Conservation (phyloP, 75 land plant genomes). For the Pinus taeda region DNA sequence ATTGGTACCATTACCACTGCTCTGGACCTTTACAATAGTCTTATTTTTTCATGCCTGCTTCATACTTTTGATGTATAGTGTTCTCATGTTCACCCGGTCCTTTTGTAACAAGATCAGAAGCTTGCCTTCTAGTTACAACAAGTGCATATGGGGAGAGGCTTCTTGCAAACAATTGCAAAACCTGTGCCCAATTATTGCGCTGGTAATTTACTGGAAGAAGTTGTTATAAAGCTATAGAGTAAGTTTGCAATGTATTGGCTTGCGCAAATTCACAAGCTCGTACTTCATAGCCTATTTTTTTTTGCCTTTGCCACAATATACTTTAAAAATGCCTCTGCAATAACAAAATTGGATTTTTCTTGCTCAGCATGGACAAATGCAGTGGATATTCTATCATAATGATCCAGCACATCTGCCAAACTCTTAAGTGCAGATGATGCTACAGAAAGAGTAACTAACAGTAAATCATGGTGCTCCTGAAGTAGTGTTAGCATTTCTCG, state of each 20-base stretch:
- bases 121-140: too few relatives aligned
- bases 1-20: too few relatives aligned
- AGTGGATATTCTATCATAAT: conserved; percentile 62
- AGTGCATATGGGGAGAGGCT: too few relatives aligned
- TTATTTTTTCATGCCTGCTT: too few relatives aligned
- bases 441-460: conserved; percentile 72
- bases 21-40: too few relatives aligned
- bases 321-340: conserved; percentile 69
- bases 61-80: too few relatives aligned
- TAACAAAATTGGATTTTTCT: conserved; percentile 56
- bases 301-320: conserved; percentile 69
- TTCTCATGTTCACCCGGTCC: too few relatives aligned
- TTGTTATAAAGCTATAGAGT: conserved; percentile 72
- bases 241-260: conserved; percentile 66
- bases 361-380: conserved; percentile 62
- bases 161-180: too few relatives aligned
- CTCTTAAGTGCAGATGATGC: conserved; percentile 71
- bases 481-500: conserved; percentile 93
- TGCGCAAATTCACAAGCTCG: conserved; percentile 77
- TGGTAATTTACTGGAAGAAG: conserved; percentile 73
- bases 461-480: conserved; percentile 98
- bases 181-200: too few relatives aligned
- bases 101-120: too few relatives aligned
- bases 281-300: conserved; percentile 46
- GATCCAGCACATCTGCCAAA: conserved; percentile 49